Evolutionary conservation across 2,329 filamentous ascomycete species (phyloP), one percentile per base, ranked within the genome.

Genomic region (Aspergillus quadricinctus): DNA sequence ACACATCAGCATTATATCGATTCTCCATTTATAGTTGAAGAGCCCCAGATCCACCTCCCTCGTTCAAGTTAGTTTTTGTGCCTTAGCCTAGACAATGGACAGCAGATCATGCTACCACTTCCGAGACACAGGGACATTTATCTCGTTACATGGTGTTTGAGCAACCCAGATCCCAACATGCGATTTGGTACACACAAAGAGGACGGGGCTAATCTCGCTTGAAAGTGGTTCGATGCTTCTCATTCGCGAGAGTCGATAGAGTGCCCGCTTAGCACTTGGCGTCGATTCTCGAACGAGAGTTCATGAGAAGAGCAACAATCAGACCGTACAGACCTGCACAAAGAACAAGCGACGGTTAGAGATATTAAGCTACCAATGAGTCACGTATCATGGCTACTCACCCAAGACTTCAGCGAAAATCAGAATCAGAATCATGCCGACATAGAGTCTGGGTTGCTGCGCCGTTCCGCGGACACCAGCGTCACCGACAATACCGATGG

Each of bases 351-450:
- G 43, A 17, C 1, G 9, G 48, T 55, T 35, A 49, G 25, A 52
- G 31, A 52, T 7, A 35, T 35, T 17, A 21, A 41, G 10, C 23
- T 27, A 21, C 28, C 14, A 25, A 53, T 45, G 37, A 40, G n/a
- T 23, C 35, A 48, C 49, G 46, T 27, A 23, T 31, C n/a, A 21
- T 48, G n/a, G 25, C 31, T 28, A 81, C 88, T 61, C 82, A 94
- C 92, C 92, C 88, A 97, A 80, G 67, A 97, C 92, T 93, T 97
- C 92, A 67, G 92, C 92, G 84, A 96, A 97, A 93, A 97, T 97
- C 80, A 97, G 90, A 82, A 97, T 97, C 75, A 97, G 78, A 79
- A 97, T 96, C 92, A 97, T 97, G 79, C 92, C 92, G 74, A 96
- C 92, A 79, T 95, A 96, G 66, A 96, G 84, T 64, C 78, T 72